Evolutionary conservation across 225 moss, liverwort and hornwort species (phyloP), one percentile per base, ranked within the genome.

Genomic region (Straminergon stramineum): DNA sequence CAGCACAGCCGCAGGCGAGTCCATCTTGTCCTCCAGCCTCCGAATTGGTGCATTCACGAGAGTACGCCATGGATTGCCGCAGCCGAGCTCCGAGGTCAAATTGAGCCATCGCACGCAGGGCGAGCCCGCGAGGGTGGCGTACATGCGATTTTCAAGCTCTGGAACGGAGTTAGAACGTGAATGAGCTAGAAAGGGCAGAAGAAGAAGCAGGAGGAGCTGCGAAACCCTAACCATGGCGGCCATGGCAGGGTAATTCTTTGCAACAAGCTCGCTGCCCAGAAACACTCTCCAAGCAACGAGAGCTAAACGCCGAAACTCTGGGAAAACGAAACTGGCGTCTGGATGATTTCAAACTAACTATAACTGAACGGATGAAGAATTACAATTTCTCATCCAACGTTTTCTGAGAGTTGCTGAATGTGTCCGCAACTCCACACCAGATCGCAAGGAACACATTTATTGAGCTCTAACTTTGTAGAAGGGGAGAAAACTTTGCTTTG

Each of bases 71-170:
- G 99, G 97, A 89, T 96, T 97, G 2, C 92, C 90, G 55, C 97
- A 99, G 52, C 99, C 97, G 39, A 97, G 92, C 92, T 99, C 97
- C 82, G 97, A 97, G 13, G 93, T 91, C 75, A 99, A 92, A 91
- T 90, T 97, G 86, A 99, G 97, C 92, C 95, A 95, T 67, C 99
- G 95, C 73, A 99, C 99, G 87, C 99, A 99, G 24, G 97, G 94
- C 37, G 93, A 91, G n/a, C 95, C 96, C 75, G 91, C 92, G 24
- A 97, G 89, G 62, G 87, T 89, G 73, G 94, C 91, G 86, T 99
- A 99, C 95, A 99, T 97, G 21, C 94, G 94, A 69, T 89, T 88
- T 87, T 99, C 97, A 48, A 99, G 91, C 81, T 97, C 96, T 31
- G 97, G 92, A 48, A 99, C 97, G 41, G 96, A 95, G 71, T 92